A percentile compares a stretch with the other conserved stretches of the same genome.
Conservation (phyloP, 768 basidiomycete genomes). For the Mycena haematopus region DNA sequence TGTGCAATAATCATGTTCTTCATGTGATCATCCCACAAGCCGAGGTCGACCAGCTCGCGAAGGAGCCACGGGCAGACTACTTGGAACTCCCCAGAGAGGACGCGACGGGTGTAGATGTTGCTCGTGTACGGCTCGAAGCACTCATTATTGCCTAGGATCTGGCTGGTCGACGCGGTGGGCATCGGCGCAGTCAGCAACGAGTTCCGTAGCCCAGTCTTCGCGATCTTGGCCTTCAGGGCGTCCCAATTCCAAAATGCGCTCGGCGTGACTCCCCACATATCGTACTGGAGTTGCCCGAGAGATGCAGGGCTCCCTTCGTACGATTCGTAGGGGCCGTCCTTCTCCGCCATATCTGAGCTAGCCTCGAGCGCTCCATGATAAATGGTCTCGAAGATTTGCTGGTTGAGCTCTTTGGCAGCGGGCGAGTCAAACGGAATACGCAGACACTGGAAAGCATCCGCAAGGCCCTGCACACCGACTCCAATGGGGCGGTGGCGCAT, state of each 20-base stretch:
- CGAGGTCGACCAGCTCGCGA: constrained; percentile 77
- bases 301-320: constrained; percentile 74
- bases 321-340: constrained; percentile 69
- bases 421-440: constrained; percentile 80
- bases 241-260: constrained; percentile 77
- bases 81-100: constrained; percentile 87
- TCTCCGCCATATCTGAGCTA: constrained; percentile 70
- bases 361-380: constrained; percentile 81
- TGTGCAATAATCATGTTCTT: constrained; percentile 30
- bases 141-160: constrained; percentile 85
- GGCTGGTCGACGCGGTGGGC: constrained; percentile 86
- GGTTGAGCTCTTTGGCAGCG: constrained; percentile 72
- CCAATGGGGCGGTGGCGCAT: constrained; percentile 85
- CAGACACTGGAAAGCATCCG: constrained; percentile 83
- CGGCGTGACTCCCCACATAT: constrained; percentile 79
- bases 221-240: constrained; percentile 71
- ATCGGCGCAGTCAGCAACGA: constrained; percentile 79
- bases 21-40: constrained; percentile 66
- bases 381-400: constrained; percentile 86
- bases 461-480: constrained; percentile 83
- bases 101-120: constrained; percentile 86
- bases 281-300: constrained; percentile 73
- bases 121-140: constrained; percentile 89
- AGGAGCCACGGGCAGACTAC: constrained; percentile 86
- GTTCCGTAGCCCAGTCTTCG: constrained; percentile 71